Percentiles rank a stretch among this genome's conserved stretches.
phyloP scores from a whole-genome alignment of 2,329 filamentous ascomycete species.

The Colletotrichum endophyticum region DNA sequence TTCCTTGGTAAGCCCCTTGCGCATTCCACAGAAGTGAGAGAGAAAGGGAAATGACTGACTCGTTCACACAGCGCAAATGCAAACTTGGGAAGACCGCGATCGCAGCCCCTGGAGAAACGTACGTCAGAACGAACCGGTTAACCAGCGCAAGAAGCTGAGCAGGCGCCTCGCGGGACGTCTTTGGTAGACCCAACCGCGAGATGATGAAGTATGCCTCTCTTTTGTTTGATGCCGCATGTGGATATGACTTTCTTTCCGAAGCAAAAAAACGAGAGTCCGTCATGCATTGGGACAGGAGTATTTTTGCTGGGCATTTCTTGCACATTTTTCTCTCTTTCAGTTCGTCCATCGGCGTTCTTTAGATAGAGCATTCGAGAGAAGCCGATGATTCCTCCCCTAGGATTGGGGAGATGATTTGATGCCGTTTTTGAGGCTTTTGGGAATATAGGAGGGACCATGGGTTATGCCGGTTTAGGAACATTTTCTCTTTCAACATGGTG shows the following conservation, averaged over 20 bases:
- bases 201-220: neutral
- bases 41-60: neutral
- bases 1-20: slow-evolving; percentile 54
- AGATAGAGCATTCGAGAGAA: slow-evolving; percentile 7
- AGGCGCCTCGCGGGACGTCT: slow-evolving; percentile 43
- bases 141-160: slow-evolving; percentile 40
- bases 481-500: neutral
- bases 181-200: neutral
- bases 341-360: slow-evolving; percentile 14
- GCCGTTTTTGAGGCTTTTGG: neutral
- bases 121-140: slow-evolving; percentile 40
- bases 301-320: neutral
- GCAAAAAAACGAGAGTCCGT: neutral
- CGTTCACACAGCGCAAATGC: slow-evolving; percentile 52
- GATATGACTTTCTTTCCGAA: neutral
- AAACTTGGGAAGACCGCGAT: slow-evolving; percentile 55
- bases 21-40: neutral
- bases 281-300: slow-evolving; percentile 21
- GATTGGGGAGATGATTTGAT: neutral
- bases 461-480: neutral
- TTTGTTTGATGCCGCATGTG: neutral
- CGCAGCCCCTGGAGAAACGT: slow-evolving; percentile 47
- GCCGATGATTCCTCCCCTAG: slow-evolving; percentile 1
- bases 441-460: neutral
- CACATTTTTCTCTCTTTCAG: neutral